Evolutionary conservation across 257 asterid species (phyloP).

Genomic region (Haberlea rhodopensis): DNA sequence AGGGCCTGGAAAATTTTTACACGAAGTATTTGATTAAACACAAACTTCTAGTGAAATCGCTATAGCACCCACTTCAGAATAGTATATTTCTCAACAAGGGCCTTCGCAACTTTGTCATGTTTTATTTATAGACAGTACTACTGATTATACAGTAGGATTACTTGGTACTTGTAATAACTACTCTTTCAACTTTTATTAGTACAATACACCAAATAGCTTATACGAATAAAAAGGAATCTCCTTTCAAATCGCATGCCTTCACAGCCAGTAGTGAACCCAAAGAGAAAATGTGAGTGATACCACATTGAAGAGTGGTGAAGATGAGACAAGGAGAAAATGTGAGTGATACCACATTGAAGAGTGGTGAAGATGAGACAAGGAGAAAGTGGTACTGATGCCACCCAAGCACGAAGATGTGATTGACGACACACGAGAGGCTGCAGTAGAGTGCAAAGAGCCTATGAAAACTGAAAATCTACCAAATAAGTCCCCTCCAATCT

Average conservation of each 20-base stretch:
- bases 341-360: too few species aligned
- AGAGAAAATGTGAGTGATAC: too few species aligned
- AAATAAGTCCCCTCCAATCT: too few species aligned
- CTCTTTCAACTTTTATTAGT: background rate
- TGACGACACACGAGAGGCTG: too few species aligned
- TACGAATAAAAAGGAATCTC: constrained; percentile 2
- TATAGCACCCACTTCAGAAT: background rate
- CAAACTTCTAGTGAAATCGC: background rate
- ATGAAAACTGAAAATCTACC: too few species aligned
- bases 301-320: too few species aligned
- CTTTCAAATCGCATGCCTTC: background rate
- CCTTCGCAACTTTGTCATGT: background rate
- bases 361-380: too few species aligned
- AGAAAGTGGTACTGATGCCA: too few species aligned
- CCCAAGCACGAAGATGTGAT: too few species aligned
- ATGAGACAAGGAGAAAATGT: too few species aligned
- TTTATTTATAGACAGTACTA: background rate
- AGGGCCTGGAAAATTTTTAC: constrained; percentile 48
- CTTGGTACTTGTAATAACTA: background rate
- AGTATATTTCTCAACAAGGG: background rate
- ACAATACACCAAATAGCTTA: background rate
- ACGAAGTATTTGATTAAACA: constrained; percentile 11
- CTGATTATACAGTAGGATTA: background rate
- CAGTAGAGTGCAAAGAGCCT: too few species aligned
- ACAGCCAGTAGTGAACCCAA: too few species aligned